Evolutionary conservation across 1,139 yeast genomes (phyloP).

Genomic region (Diutina sp.): DNA sequence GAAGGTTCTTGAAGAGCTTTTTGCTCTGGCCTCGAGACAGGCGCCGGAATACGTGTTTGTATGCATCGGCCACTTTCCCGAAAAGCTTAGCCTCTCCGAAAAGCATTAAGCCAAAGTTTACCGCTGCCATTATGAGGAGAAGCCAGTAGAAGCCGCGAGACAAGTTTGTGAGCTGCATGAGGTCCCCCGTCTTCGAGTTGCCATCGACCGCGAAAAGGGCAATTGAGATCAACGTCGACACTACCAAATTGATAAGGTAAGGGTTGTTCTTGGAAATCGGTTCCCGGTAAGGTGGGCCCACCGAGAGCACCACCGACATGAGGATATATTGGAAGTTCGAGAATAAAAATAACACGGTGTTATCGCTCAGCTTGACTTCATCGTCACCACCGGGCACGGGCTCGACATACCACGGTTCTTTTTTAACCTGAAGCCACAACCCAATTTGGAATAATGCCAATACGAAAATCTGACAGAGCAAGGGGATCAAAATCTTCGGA

Average conservation of each 20-base stretch:
- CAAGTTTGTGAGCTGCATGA: constrained; percentile 66
- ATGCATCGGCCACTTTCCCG: constrained; percentile 14
- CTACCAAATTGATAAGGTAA: constrained; percentile 48
- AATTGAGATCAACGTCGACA: constrained; percentile 36
- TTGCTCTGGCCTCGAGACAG: constrained; percentile 17
- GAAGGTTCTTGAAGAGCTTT: constrained; percentile 26
- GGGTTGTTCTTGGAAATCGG: constrained; percentile 59
- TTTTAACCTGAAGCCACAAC: constrained; percentile 51
- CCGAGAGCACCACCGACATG: constrained; percentile 69
- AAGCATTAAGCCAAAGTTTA: constrained; percentile 37
- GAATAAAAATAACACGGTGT: constrained; percentile 68
- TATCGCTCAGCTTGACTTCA: constrained; percentile 74
- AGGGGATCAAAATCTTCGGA: constrained; percentile 71
- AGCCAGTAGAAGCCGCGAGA: constrained; percentile 41
- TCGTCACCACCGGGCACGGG: constrained; percentile 83
- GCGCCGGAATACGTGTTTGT: constrained; percentile 16
- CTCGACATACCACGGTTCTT: constrained; percentile 60
- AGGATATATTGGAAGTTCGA: constrained; percentile 85
- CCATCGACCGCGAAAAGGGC: constrained; percentile 37
- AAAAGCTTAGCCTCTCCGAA: constrained; percentile 28
- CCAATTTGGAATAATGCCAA: constrained; percentile 51
- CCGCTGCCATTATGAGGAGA: constrained; percentile 24
- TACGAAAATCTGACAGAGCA: constrained; percentile 58
- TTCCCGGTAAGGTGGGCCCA: constrained; percentile 92
- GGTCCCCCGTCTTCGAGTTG: constrained; percentile 40